phyloP scores from a whole-genome alignment of 148 eudicot species.

The Amaranthus hypochondriacus region DNA sequence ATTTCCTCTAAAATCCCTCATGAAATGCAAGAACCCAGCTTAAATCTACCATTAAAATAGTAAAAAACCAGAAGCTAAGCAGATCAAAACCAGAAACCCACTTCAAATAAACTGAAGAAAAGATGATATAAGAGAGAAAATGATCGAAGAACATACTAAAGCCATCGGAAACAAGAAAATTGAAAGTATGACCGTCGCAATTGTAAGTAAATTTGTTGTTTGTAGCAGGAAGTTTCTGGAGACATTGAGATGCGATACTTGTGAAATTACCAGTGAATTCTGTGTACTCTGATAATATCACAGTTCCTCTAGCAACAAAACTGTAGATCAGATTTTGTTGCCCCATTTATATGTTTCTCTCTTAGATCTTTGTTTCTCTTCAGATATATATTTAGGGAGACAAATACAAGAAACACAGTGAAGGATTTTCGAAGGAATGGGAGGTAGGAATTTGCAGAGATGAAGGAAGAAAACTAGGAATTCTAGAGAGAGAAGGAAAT shows the following conservation, averaged over 20 bases:
- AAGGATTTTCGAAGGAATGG: background rate
- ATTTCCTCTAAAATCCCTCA: background rate
- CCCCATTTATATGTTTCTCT: constrained; percentile 27
- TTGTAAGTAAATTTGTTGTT: constrained; percentile 51
- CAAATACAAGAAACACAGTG: background rate
- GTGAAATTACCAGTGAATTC: constrained; percentile 46
- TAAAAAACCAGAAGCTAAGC: background rate
- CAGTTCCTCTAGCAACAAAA: constrained; percentile 42
- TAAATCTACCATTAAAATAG: background rate
- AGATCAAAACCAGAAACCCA: background rate
- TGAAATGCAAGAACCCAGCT: background rate
- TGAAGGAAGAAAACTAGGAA: constrained; percentile 1
- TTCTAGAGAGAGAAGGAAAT: background rate
- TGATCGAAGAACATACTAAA: constrained; percentile 29
- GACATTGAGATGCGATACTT: constrained; percentile 47
- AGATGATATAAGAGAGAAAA: background rate
- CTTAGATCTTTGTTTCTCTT: constrained; percentile 14
- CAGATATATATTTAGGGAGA: background rate
- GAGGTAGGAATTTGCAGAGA: constrained; percentile 7
- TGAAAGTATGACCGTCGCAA: constrained; percentile 51
- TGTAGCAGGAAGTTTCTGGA: constrained; percentile 46
- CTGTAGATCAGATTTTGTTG: constrained; percentile 49
- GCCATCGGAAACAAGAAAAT: constrained; percentile 49
- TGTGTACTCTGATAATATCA: constrained; percentile 44
- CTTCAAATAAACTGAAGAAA: background rate